Conservation (phyloP, 257 asterid species). For the Solanum microdontum region DNA sequence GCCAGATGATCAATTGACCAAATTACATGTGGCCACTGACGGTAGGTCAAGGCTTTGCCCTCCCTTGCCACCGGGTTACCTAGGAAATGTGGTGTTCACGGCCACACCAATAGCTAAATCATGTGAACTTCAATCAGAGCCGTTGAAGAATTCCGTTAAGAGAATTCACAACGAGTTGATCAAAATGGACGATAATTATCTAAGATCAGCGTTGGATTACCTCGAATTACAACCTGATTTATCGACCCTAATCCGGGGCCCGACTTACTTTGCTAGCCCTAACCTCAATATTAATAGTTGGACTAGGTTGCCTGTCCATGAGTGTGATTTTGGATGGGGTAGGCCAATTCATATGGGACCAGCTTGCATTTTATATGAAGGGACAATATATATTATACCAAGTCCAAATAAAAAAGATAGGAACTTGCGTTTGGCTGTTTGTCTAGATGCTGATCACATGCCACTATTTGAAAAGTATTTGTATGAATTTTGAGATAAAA, state of each 20-base stretch:
- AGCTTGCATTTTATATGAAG: slow-evolving; percentile 49
- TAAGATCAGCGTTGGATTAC: slow-evolving; percentile 44
- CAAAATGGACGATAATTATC: slow-evolving; percentile 36
- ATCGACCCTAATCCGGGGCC: slow-evolving; percentile 41
- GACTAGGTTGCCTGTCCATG: slow-evolving; percentile 60
- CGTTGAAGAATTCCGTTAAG: slow-evolving; percentile 24
- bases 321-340: slow-evolving; percentile 87
- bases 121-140: slow-evolving; percentile 20
- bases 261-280: slow-evolving; percentile 56
- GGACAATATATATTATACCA: slow-evolving; percentile 48
- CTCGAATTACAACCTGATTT: slow-evolving; percentile 46
- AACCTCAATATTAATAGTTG: slow-evolving; percentile 67
- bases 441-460: slow-evolving; percentile 57
- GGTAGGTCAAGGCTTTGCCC: slow-evolving; percentile 56
- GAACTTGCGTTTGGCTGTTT: slow-evolving; percentile 45
- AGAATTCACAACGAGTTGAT: slow-evolving; percentile 42
- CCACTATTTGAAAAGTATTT: slow-evolving; percentile 33
- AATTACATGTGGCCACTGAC: slow-evolving; percentile 53
- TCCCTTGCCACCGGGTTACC: slow-evolving; percentile 43
- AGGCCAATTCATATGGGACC: slow-evolving; percentile 66
- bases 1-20: slow-evolving; percentile 35
- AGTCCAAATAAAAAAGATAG: slow-evolving; percentile 38
- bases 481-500: slow-evolving; percentile 19
- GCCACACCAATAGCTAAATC: slow-evolving; percentile 44
- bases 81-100: slow-evolving; percentile 63